Base-by-base conservation (phyloP, 1,284 basidiomycete genomes). In the Boletellus dicymbophilus region DNA sequence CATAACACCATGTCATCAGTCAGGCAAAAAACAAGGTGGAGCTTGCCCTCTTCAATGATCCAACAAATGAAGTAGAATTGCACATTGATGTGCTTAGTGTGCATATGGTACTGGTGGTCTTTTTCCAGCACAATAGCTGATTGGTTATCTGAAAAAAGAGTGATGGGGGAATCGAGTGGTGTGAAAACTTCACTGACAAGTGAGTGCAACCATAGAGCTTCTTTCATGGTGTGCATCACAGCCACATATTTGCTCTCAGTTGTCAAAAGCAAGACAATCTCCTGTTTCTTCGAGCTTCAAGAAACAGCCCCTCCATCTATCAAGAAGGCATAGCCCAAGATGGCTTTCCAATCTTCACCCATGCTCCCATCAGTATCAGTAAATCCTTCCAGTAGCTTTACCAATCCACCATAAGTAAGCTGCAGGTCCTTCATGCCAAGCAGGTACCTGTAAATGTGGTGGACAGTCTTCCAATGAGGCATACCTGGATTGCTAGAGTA, bases 31-130 rank as follows among this genome's bases (percentile, higher is more conserved):
- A 37, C 5, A 12, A 37, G 22, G 11, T 18, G 18, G n/a, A 40
- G 4, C 6, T 12, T 11, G 4, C 39, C 8, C 3, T 41, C n/a
- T 3, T 41, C 16, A 9, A 41, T 13, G 15, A 7, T 7, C 5
- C 20, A 41, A 6, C 62, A 57, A 50, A 69, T 57, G 48, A 65
- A 67, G 52, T 69, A 66, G 31, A 60, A 59, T n/a, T 50, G 45
- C 6, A 59, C 46, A 27, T 63, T 56, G 20, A 72, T 64, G 46
- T 70, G 69, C 42, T 69, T 70, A 0, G 31, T 22, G 3, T 11
- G 20, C 15, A 20, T 4, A 13, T 41, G 26, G 16, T 13, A 41
- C 3, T 12, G 6, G 1, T 20, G 2, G 8, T 28, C 28, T 13
- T 28, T 28, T 10, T 10, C 15, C 4, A 28, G 28, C 8, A 9